These are phyloP conservation scores for Gremmenia infestans DNA, from an alignment of 2,329 filamentous ascomycete genomes.

Conservation along the genomic window DNA sequence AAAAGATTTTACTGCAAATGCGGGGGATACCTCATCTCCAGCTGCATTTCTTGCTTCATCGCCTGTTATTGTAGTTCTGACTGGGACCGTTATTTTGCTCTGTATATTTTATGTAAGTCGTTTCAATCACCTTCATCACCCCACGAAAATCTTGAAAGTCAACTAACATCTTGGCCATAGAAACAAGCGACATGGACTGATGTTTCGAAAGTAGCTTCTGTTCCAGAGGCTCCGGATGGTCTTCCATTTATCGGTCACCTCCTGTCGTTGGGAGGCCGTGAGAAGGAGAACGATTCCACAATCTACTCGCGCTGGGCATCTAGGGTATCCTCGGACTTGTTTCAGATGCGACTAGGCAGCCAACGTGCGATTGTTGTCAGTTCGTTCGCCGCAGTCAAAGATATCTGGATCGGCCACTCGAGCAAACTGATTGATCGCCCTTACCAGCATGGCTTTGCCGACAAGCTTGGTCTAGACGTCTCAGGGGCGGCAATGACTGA, in stretches of 20 bases:
- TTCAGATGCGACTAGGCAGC: slow-evolving; percentile 20
- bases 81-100: too few relatives aligned
- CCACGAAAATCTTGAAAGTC: too few relatives aligned
- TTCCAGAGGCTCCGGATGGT: slow-evolving; percentile 14
- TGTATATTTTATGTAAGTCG: too few relatives aligned
- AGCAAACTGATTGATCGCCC: slow-evolving; percentile 21
- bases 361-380: slow-evolving; percentile 20
- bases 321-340: slow-evolving; percentile 10
- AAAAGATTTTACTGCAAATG: too few relatives aligned
- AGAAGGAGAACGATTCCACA: slow-evolving; percentile 18
- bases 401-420: slow-evolving; percentile 20
- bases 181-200: slow-evolving; percentile 27
- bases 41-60: too few relatives aligned
- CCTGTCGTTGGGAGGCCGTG: slow-evolving; percentile 17
- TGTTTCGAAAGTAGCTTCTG: slow-evolving; percentile 21
- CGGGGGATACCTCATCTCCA: too few relatives aligned
- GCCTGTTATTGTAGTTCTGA: too few relatives aligned
- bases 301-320: slow-evolving; percentile 19
- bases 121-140: too few relatives aligned
- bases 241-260: slow-evolving; percentile 22
- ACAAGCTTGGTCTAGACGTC: slow-evolving; percentile 22
- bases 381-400: slow-evolving; percentile 17
- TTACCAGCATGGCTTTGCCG: slow-evolving; percentile 23
- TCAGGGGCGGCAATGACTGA: slow-evolving; percentile 22
- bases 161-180: background rate